Conservation (phyloP, 495 filamentous ascomycete genomes). For the Ramalina intermedia region DNA sequence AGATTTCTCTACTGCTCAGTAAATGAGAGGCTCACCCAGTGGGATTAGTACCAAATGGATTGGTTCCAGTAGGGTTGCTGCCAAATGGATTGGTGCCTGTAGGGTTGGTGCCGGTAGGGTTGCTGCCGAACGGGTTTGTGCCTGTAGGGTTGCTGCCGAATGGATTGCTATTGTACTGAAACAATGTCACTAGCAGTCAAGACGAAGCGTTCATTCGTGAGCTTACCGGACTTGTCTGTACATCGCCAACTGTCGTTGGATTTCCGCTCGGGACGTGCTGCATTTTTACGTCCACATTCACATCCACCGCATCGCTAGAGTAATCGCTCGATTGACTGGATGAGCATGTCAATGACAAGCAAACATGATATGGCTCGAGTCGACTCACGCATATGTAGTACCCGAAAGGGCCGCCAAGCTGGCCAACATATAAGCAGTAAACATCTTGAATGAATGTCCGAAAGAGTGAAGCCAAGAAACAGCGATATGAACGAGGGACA, state of each 20-base stretch:
- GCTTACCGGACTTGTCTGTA: too few species aligned
- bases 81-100: neutral
- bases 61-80: neutral
- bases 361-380: neutral
- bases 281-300: too few species aligned
- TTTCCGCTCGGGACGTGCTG: too few species aligned
- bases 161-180: neutral
- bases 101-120: neutral
- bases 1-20: too few species aligned
- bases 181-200: too few species aligned
- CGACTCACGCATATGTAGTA: conserved; percentile 4
- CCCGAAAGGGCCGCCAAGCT: neutral
- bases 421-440: conserved; percentile 1
- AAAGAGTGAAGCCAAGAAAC: neutral
- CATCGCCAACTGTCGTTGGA: too few species aligned
- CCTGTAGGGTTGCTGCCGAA: neutral
- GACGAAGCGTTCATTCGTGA: too few species aligned
- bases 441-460: neutral
- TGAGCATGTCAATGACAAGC: too few species aligned
- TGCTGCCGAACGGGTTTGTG: neutral
- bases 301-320: neutral
- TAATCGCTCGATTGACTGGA: neutral
- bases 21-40: neutral
- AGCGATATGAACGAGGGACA: neutral
- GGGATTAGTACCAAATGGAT: conserved; percentile 1